A percentile compares a stretch with the other conserved stretches of the same genome.
Conservation (phyloP, 1,284 basidiomycete species). For the Ganoderma multipileum region DNA sequence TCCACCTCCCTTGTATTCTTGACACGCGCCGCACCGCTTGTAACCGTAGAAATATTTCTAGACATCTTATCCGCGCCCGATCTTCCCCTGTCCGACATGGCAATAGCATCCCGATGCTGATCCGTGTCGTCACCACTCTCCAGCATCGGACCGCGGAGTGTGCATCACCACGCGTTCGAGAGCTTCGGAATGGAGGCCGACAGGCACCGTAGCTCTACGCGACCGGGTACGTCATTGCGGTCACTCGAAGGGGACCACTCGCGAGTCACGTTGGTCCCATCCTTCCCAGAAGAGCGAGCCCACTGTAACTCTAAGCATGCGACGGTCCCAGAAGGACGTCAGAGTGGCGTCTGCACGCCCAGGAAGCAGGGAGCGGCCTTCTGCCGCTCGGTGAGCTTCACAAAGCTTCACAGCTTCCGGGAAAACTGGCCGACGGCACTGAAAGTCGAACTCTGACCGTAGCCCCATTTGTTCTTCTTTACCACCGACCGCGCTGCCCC, state of each 20-base stretch:
- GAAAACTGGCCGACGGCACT: neutral
- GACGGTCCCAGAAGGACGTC: conserved; percentile 7
- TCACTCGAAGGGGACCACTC: neutral
- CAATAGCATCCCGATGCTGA: neutral
- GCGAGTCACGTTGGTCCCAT: neutral
- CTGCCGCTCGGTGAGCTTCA: neutral
- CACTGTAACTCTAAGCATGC: neutral
- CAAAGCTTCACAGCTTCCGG: neutral
- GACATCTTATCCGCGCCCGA: neutral
- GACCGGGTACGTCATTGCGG: neutral
- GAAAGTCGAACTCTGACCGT: neutral
- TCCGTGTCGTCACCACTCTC: neutral
- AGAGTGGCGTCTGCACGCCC: conserved; percentile 3
- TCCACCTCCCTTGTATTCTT: conserved; percentile 18
- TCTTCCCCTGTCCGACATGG: neutral
- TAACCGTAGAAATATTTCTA: conserved; percentile 20
- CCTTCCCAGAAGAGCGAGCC: neutral
- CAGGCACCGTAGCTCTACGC: neutral
- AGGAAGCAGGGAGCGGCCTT: neutral
- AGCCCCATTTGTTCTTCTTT: neutral
- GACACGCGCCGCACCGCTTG: conserved; percentile 13
- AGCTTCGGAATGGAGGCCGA: neutral
- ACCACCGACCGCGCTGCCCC: neutral
- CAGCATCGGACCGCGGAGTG: neutral
- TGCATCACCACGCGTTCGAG: neutral